Percentiles rank a stretch among this genome's conserved stretches.
phyloP scores from a whole-genome alignment of 148 eudicot genomes.

The Rhododendron williamsianum region DNA sequence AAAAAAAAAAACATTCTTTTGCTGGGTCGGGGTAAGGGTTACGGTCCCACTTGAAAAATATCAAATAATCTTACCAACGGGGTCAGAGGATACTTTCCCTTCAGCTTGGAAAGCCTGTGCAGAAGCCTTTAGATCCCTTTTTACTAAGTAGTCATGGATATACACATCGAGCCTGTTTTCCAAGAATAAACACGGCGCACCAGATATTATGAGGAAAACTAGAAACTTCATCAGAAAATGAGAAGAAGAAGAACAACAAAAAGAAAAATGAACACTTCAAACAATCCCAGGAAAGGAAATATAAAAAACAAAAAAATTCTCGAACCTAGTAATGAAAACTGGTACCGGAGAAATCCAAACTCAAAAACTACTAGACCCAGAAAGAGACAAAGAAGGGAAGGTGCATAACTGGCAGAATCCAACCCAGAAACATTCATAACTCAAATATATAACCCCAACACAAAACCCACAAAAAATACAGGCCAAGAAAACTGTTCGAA shows the following conservation, averaged over 20 bases:
- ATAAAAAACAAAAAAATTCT: not conserved
- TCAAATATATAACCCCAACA: slow-evolving; percentile 1
- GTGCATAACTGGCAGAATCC: not conserved
- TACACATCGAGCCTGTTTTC: slow-evolving; percentile 68
- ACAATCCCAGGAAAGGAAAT: not conserved
- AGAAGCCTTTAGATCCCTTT: slow-evolving; percentile 65
- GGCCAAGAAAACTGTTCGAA: slow-evolving; percentile 2
- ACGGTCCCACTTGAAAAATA: not conserved
- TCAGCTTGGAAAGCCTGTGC: slow-evolving; percentile 78
- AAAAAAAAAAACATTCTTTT: not conserved
- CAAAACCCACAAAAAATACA: not conserved
- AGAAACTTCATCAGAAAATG: not conserved
- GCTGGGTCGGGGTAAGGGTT: not conserved
- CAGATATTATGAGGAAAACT: not conserved
- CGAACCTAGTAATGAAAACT: not conserved
- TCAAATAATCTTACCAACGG: slow-evolving; percentile 47
- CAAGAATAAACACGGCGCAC: not conserved
- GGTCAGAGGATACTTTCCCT: slow-evolving; percentile 72
- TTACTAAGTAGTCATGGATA: slow-evolving; percentile 72
- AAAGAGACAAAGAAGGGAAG: not conserved
- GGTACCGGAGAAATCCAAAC: not conserved
- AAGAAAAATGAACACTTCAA: not conserved
- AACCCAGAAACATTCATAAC: not conserved
- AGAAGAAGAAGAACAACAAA: not conserved
- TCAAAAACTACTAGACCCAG: not conserved